Evolutionary conservation across 2,329 filamentous ascomycete genomes (phyloP).

Genomic region (Phoma sp.): DNA sequence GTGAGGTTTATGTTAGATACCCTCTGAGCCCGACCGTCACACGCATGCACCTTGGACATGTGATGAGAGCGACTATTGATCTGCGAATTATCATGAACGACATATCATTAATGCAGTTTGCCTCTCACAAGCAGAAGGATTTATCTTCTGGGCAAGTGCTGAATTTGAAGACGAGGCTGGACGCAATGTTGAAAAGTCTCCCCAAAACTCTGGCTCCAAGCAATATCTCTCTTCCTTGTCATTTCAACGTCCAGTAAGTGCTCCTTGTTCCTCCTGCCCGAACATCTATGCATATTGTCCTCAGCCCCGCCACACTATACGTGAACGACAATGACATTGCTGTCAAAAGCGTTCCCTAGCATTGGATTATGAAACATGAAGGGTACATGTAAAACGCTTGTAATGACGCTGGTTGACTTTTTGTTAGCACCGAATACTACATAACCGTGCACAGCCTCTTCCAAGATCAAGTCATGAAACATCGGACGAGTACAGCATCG

Average conservation of each 20-base stretch:
- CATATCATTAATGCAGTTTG: slow-evolving; percentile 1
- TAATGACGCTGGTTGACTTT: neutral
- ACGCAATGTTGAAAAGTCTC: neutral
- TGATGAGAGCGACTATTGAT: slow-evolving; percentile 16
- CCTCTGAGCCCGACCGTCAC: slow-evolving; percentile 1
- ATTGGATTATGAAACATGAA: too few species aligned
- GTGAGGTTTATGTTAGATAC: slow-evolving; percentile 21
- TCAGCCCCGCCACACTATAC: too few species aligned
- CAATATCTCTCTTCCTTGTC: slow-evolving; percentile 6
- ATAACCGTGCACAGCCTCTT: slow-evolving; percentile 7
- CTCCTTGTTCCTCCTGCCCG: neutral
- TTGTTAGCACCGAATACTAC: slow-evolving; percentile 4
- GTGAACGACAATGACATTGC: too few species aligned
- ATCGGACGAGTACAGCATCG: neutral
- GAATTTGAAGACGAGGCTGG: slow-evolving; percentile 1
- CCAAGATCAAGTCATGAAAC: neutral
- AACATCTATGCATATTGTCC: too few species aligned
- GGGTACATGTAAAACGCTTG: too few species aligned
- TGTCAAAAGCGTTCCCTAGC: too few species aligned
- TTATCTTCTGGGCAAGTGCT: neutral
- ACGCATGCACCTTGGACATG: slow-evolving; percentile 11
- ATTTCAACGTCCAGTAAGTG: slow-evolving; percentile 10
- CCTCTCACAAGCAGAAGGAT: neutral
- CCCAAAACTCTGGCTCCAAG: neutral
- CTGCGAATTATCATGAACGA: slow-evolving; percentile 8